Evolutionary conservation across 257 asterid species (phyloP).

Genomic region (Nicotiana attenuata): DNA sequence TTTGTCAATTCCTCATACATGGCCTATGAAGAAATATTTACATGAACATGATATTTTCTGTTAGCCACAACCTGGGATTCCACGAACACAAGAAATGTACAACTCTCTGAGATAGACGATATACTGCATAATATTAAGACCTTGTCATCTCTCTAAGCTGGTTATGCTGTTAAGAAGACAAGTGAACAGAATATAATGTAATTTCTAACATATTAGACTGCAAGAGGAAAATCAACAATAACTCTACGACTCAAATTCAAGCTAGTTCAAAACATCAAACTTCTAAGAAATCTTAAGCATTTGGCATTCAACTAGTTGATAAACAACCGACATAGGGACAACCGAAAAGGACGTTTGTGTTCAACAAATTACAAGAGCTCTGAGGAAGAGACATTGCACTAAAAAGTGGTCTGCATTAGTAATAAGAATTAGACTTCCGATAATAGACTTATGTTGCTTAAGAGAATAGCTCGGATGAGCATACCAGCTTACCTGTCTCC

Average conservation of each 20-base stretch:
- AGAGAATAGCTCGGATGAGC: background rate
- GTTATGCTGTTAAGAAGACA: background rate
- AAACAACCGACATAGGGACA: no score
- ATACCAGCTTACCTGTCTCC: conserved; percentile 57
- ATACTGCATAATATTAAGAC: background rate
- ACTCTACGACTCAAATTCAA: background rate
- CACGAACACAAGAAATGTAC: background rate
- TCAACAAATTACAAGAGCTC: no score
- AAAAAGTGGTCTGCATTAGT: background rate
- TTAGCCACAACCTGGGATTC: background rate
- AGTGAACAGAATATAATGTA: background rate
- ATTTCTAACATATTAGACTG: background rate
- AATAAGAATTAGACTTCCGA: background rate
- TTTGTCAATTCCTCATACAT: conserved; percentile 38
- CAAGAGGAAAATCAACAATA: background rate
- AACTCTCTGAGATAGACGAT: background rate
- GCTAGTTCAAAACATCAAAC: background rate
- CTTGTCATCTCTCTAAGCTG: background rate
- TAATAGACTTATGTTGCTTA: background rate
- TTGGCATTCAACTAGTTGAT: background rate
- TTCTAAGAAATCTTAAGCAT: background rate
- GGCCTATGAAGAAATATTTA: conserved; percentile 32
- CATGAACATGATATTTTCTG: background rate
- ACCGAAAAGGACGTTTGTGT: no score
- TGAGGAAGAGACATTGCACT: no score